phyloP scores from a whole-genome alignment of 179 eudicot species.

The Patellifolia procumbens region DNA sequence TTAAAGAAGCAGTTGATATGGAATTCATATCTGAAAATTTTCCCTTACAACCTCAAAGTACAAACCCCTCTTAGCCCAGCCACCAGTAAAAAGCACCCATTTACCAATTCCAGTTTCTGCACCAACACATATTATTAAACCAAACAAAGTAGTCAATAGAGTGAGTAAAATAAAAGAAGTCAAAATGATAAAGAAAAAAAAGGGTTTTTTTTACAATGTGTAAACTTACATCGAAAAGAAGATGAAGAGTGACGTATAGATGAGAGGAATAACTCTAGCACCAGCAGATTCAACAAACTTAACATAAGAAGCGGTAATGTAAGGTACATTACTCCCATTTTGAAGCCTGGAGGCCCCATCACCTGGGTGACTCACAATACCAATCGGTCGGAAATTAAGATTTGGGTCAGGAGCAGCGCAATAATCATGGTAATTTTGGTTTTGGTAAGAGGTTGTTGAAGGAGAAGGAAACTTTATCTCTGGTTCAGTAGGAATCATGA shows the following conservation, averaged over 20 bases:
- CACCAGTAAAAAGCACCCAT: slow-evolving; percentile 96
- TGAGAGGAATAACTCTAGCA: slow-evolving; percentile 86
- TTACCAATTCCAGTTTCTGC: slow-evolving; percentile 83
- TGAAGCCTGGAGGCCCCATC: slow-evolving; percentile 84
- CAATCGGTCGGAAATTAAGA: slow-evolving; percentile 78
- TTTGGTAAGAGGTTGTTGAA: neutral
- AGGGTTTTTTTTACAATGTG: no score
- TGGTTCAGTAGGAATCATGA: slow-evolving; percentile 46
- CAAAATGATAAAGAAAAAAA: neutral
- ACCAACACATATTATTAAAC: slow-evolving; percentile 7
- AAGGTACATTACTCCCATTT: slow-evolving; percentile 60
- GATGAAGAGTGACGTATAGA: slow-evolving; percentile 68
- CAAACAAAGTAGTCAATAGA: neutral
- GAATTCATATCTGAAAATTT: slow-evolving; percentile 65
- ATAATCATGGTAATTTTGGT: neutral
- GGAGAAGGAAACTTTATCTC: neutral
- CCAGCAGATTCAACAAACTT: slow-evolving; percentile 94
- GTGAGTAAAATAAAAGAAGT: neutral
- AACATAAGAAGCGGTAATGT: slow-evolving; percentile 86
- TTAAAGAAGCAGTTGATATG: neutral
- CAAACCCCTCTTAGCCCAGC: slow-evolving; percentile 77
- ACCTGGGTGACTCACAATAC: slow-evolving; percentile 86
- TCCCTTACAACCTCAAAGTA: slow-evolving; percentile 65
- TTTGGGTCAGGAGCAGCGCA: slow-evolving; percentile 59
- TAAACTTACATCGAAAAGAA: slow-evolving; percentile 48